A percentile compares a stretch with the other conserved stretches of the same genome.
phyloP scores from a whole-genome alignment of 2,329 filamentous ascomycete genomes.

The Fusarium sp. region DNA sequence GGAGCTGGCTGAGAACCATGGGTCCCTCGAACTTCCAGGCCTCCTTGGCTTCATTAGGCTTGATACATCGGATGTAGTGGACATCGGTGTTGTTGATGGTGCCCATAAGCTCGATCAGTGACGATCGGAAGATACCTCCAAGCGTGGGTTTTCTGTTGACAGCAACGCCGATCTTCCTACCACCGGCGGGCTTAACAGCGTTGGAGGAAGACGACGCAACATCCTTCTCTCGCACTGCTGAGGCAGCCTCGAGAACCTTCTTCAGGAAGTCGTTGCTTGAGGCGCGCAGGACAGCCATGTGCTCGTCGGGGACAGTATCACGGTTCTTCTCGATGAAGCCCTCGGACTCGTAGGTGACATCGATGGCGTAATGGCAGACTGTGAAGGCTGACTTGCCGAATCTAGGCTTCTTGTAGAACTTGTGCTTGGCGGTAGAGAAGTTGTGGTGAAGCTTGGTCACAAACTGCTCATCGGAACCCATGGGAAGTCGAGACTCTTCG shows the following conservation, averaged over 20 bases:
- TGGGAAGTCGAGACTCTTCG: constrained; percentile 94
- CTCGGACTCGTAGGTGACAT: constrained; percentile 98
- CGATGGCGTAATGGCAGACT: constrained; percentile 96
- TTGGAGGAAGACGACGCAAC: constrained; percentile 67
- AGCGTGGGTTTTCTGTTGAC: constrained; percentile 96
- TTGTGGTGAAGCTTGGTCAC: constrained; percentile 96
- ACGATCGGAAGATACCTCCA: constrained; percentile 98
- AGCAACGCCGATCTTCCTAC: constrained; percentile 87
- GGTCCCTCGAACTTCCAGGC: constrained; percentile 98
- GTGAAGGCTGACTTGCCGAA: constrained; percentile 98
- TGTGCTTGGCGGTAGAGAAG: constrained; percentile 87
- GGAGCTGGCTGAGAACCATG: constrained; percentile 96
- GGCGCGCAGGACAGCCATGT: constrained; percentile 88
- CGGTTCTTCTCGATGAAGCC: constrained; percentile 99
- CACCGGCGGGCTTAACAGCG: constrained; percentile 80
- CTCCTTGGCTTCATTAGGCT: constrained; percentile 96
- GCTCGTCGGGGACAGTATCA: constrained; percentile 97
- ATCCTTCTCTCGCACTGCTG: constrained; percentile 90
- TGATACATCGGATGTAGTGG: constrained; percentile 99
- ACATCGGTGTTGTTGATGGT: constrained; percentile 99
- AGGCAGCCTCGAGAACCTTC: constrained; percentile 84
- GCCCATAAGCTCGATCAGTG: constrained; percentile 95
- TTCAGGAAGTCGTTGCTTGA: constrained; percentile 86
- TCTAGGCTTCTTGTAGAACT: constrained; percentile 97
- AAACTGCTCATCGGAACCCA: constrained; percentile 97